Conservation (phyloP, 345 rosid genomes). For the Eucalyptus guilfoylei region DNA sequence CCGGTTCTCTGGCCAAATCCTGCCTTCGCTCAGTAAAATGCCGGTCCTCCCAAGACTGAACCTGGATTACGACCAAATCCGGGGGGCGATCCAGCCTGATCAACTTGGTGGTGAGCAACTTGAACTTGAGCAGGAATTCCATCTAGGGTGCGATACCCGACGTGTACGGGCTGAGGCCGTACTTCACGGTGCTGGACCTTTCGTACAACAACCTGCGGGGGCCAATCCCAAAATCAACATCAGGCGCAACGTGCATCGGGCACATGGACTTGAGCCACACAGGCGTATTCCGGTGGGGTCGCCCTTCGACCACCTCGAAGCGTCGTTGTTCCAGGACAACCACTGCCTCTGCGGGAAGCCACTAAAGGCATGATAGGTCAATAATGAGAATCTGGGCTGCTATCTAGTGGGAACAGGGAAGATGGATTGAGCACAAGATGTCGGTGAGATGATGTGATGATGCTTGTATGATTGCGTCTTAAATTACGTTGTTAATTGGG, state of each 20-base stretch:
- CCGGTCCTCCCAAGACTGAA: constrained; percentile 26
- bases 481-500: neutral
- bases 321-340: constrained; percentile 19
- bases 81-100: constrained; percentile 16
- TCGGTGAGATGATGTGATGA: neutral
- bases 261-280: constrained; percentile 40
- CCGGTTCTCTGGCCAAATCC: constrained; percentile 16
- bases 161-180: constrained; percentile 14
- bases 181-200: constrained; percentile 28
- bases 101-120: constrained; percentile 10
- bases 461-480: neutral
- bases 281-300: constrained; percentile 19
- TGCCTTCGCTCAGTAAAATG: constrained; percentile 23
- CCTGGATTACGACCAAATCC: constrained; percentile 16
- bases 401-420: neutral
- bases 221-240: constrained; percentile 10
- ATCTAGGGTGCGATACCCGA: constrained; percentile 16
- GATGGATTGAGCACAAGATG: neutral
- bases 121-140: constrained; percentile 24
- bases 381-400: neutral
- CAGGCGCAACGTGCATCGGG: constrained; percentile 18
- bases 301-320: constrained; percentile 31
- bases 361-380: constrained; percentile 6
- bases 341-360: constrained; percentile 41
- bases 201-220: constrained; percentile 25